Percentiles rank a stretch among this genome's conserved stretches.
phyloP scores from a whole-genome alignment of 1,139 yeast species.

The Debaryomyces robertsiae region DNA sequence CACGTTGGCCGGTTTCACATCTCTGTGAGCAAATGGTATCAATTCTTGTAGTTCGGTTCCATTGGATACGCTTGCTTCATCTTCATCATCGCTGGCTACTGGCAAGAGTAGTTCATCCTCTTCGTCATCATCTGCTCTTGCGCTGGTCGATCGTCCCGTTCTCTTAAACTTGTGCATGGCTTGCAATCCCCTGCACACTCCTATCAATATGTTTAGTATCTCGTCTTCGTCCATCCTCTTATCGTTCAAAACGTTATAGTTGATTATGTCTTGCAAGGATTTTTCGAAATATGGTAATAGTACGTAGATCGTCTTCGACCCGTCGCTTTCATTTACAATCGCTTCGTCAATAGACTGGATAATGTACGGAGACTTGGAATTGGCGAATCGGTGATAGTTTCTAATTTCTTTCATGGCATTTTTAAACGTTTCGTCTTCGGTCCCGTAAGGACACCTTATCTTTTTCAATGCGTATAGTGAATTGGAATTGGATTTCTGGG shows the following conservation, averaged over 20 bases:
- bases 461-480: conserved; percentile 75
- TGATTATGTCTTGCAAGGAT: conserved; percentile 78
- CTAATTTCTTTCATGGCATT: conserved; percentile 77
- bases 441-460: conserved; percentile 85
- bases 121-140: conserved; percentile 28
- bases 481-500: conserved; percentile 46
- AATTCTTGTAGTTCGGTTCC: conserved; percentile 59
- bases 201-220: conserved; percentile 61
- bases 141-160: conserved; percentile 19
- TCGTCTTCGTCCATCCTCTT: conserved; percentile 59
- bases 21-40: conserved; percentile 81
- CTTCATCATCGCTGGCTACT: conserved; percentile 33
- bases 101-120: conserved; percentile 38
- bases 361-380: conserved; percentile 59
- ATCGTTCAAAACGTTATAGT: conserved; percentile 59
- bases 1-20: conserved; percentile 85
- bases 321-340: conserved; percentile 72
- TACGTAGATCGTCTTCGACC: conserved; percentile 75
- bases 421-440: conserved; percentile 59
- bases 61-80: conserved; percentile 16
- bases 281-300: conserved; percentile 73
- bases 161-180: conserved; percentile 70
- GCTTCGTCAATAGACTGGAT: conserved; percentile 71
- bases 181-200: conserved; percentile 72
- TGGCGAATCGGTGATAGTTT: conserved; percentile 67